phyloP scores from a whole-genome alignment of 495 filamentous ascomycete species.

The Hypoxylon trugodes region DNA sequence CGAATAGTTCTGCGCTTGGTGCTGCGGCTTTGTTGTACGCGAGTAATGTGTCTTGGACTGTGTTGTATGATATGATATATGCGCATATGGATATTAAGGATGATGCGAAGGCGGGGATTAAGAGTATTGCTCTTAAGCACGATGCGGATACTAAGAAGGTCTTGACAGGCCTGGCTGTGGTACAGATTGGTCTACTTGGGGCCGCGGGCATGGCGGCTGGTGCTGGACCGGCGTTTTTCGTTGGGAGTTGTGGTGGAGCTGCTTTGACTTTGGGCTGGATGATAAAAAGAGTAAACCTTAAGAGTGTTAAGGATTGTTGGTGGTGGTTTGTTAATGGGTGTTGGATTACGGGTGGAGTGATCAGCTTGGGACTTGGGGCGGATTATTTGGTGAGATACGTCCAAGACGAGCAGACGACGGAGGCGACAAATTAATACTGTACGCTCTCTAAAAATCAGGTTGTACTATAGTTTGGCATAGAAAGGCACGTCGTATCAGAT shows the following conservation, averaged over 20 bases:
- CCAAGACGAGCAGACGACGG: conserved; percentile 18
- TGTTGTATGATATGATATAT: conserved; percentile 98
- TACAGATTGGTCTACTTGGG: conserved; percentile 81
- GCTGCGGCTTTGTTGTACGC: conserved; percentile 80
- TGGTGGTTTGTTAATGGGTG: conserved; percentile 88
- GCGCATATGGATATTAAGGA: conserved; percentile 98
- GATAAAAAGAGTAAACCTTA: conserved; percentile 88
- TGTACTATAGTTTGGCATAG: conserved; percentile 20
- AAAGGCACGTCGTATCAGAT: conserved; percentile 6
- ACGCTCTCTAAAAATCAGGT: conserved; percentile 16
- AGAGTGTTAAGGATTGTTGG: conserved; percentile 88
- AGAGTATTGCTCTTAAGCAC: conserved; percentile 91
- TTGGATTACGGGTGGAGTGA: conserved; percentile 63
- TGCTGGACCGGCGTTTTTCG: conserved; percentile 84
- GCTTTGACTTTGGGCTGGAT: conserved; percentile 78
- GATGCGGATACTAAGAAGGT: conserved; percentile 88
- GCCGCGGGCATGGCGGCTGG: conserved; percentile 77
- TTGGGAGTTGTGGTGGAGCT: conserved; percentile 85
- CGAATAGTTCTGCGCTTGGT: conserved; percentile 68
- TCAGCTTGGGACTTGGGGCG: conserved; percentile 58
- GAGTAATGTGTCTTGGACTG: conserved; percentile 91
- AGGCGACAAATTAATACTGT: conserved; percentile 22
- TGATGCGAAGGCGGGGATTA: conserved; percentile 91
- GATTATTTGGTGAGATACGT: conserved; percentile 60
- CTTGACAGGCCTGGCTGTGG: conserved; percentile 74